A percentile compares a stretch with the other conserved stretches of the same genome.
phyloP scores from a whole-genome alignment of 768 basidiomycete species.

The Lactifluus piperatus region DNA sequence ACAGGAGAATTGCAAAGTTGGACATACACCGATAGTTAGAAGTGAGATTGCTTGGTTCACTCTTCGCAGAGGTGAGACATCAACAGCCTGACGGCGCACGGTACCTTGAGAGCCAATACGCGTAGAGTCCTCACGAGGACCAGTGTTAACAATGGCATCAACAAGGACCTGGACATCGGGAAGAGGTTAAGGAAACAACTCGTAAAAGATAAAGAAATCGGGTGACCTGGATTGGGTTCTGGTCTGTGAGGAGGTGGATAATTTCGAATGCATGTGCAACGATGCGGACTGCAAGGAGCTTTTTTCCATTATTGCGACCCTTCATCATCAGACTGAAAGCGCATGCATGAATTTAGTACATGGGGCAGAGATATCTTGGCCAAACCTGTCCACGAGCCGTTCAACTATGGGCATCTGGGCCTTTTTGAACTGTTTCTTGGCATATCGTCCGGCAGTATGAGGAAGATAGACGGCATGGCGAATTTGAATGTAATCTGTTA shows the following conservation, averaged over 20 bases:
- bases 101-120: slow-evolving; percentile 99
- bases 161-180: slow-evolving; percentile 64
- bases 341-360: not conserved
- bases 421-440: slow-evolving; percentile 99
- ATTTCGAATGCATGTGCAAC: slow-evolving; percentile 99
- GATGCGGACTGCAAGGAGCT: slow-evolving; percentile 97
- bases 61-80: slow-evolving; percentile 95
- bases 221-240: slow-evolving; percentile 96
- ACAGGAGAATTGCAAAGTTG: not conserved
- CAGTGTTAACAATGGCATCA: slow-evolving; percentile 99
- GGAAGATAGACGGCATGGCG: slow-evolving; percentile 96
- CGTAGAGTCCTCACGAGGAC: slow-evolving; percentile 98
- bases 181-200: not conserved
- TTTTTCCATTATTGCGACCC: slow-evolving; percentile 99
- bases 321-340: slow-evolving; percentile 93
- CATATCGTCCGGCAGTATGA: slow-evolving; percentile 98
- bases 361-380: slow-evolving; percentile 21
- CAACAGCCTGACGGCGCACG: slow-evolving; percentile 98
- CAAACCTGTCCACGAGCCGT: slow-evolving; percentile 93
- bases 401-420: slow-evolving; percentile 99
- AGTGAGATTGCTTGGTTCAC: slow-evolving; percentile 97
- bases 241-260: slow-evolving; percentile 99
- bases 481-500: slow-evolving; percentile 99
- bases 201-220: not conserved
- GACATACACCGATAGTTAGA: slow-evolving; percentile 87